Evolutionary conservation across 257 asterid species (phyloP).

Genomic region (Eucommia ulmoides): DNA sequence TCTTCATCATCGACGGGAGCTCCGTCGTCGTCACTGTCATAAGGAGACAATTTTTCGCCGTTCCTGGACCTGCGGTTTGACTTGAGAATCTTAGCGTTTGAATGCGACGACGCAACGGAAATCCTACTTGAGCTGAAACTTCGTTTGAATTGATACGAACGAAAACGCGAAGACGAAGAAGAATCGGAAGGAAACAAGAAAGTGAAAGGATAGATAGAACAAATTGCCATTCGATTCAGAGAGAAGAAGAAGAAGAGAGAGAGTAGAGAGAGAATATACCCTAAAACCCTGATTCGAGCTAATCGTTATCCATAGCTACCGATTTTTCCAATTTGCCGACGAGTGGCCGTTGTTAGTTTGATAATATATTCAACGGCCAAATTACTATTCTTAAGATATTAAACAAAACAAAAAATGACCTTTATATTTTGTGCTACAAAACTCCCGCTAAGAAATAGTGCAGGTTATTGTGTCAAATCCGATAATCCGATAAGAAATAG

Average conservation of each 20-base stretch:
- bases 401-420: too few species aligned
- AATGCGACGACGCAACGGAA: neutral
- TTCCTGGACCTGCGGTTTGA: neutral
- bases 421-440: too few species aligned
- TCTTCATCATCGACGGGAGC: neutral
- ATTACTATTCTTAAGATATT: too few species aligned
- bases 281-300: neutral
- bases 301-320: too few species aligned
- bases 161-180: neutral
- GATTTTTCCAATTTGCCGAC: too few species aligned
- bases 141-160: neutral
- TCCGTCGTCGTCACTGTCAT: neutral
- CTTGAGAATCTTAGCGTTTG: neutral
- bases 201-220: too few species aligned
- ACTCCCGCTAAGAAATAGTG: too few species aligned
- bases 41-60: neutral
- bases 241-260: neutral
- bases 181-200: neutral
- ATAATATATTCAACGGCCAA: too few species aligned
- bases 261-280: neutral
- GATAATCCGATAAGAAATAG: too few species aligned
- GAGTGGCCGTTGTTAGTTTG: too few species aligned
- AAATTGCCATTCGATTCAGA: too few species aligned
- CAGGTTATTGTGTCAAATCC: too few species aligned
- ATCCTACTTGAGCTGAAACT: neutral